These are phyloP conservation scores for Colletotrichum sp. DNA, from an alignment of 2,329 filamentous ascomycete genomes.

Conservation along the genomic window DNA sequence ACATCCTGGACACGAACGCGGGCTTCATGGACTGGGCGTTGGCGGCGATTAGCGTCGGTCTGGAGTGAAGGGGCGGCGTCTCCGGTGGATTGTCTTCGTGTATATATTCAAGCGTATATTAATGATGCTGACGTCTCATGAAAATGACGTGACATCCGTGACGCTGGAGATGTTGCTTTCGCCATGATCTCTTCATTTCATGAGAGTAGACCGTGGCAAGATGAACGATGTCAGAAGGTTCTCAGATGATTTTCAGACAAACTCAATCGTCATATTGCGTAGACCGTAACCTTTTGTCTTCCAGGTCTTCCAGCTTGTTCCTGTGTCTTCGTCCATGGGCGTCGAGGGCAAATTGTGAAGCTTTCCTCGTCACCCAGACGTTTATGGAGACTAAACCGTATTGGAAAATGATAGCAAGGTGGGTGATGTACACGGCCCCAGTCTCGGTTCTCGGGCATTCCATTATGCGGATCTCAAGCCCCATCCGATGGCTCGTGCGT, in stretches of 20 bases:
- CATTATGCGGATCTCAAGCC: background rate
- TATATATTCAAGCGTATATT: background rate
- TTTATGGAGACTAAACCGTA: background rate
- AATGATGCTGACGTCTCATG: background rate
- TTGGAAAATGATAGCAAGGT: background rate
- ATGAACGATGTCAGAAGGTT: background rate
- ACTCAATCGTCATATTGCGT: background rate
- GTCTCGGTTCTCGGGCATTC: background rate
- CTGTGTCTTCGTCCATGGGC: background rate
- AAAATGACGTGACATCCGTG: background rate
- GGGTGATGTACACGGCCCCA: background rate
- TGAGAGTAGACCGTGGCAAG: background rate
- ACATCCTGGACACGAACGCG: slow-evolving; percentile 44
- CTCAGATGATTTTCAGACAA: background rate
- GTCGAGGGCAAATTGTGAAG: background rate
- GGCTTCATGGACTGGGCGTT: slow-evolving; percentile 46
- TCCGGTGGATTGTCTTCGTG: background rate
- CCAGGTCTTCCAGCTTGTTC: background rate
- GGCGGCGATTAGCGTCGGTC: slow-evolving; percentile 32
- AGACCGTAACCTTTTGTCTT: background rate
- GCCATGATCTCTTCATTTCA: background rate
- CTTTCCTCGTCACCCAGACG: background rate
- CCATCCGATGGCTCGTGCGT: background rate
- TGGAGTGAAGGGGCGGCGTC: background rate
- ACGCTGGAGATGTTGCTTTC: background rate